Evolutionary conservation across 176 grass and related monocot genomes (phyloP), one percentile per base, ranked within the genome.

Genomic region (Musa itinerans): DNA sequence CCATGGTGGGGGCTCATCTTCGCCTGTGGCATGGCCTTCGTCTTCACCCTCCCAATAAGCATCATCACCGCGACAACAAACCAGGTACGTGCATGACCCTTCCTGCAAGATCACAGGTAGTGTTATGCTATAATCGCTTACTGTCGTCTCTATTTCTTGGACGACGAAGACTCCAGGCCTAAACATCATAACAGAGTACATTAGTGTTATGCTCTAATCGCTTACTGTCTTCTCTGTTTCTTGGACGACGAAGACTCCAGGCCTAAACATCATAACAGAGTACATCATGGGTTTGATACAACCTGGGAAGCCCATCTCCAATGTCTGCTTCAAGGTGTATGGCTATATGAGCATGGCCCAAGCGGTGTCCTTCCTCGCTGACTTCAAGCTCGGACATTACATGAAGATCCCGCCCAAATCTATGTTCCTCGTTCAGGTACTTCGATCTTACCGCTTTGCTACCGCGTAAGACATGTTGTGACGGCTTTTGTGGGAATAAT

Each of bases 381-480:
- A 96, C 81, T 96, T 96, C 84, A 96, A 96, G 29, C 93, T 96
- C 21, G 93, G 93, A 10, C 93, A 96, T 66, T 96, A 96, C 83
- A 96, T 96, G 93, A 96, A 92, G 85, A 79, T 96, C 74, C 93
- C 93, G 0, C 89, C 89, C 1, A 88, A 75, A 86, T 96, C 93
- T 24, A 96, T 96, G 93, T 96, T 92, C 83, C 76, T 96, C 8
- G 93, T 96, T 19, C 92, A 96, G 92, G 92, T 96, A 80, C 22
- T 12, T 25, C 15, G 3, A 52, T 43, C 23, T 14, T 67, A 8
- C 12, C 19, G 4, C 8, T 64, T 22, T 13, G 12, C 11, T 24
- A 19, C 3, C 11, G 24, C 24, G 8, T 8, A 19, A 66, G 20
- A 66, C 24, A 66, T 66, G 11, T 29, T 2, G 20, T 75, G 17